These are phyloP conservation scores for Fusarium sp. DNA, from an alignment of 2,329 filamentous ascomycete species.

Conservation along the genomic window DNA sequence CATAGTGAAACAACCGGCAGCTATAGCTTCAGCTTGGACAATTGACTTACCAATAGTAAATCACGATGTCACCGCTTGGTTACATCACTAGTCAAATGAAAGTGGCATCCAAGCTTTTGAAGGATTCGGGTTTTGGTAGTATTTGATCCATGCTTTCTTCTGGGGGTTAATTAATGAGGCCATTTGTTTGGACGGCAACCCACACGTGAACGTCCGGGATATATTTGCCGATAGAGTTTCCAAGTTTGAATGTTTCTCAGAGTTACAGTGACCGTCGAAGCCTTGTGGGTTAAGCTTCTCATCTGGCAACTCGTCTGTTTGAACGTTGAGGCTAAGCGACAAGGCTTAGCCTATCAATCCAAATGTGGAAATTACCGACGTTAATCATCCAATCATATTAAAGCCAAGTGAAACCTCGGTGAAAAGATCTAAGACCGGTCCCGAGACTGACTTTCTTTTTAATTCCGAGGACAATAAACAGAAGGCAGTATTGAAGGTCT, in stretches of 20 bases:
- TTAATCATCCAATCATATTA: background rate
- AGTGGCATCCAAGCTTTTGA: background rate
- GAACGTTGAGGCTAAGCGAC: background rate
- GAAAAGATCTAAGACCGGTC: background rate
- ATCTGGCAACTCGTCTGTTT: background rate
- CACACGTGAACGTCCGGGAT: too few species aligned
- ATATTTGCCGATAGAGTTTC: background rate
- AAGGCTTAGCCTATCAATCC: background rate
- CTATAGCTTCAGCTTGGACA: background rate
- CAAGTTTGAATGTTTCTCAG: background rate
- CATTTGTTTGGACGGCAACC: background rate
- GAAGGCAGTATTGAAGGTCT: background rate
- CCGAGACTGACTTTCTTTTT: background rate
- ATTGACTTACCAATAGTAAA: background rate
- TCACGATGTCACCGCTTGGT: background rate
- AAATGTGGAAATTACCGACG: background rate
- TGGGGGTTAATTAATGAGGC: background rate
- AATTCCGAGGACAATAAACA: background rate
- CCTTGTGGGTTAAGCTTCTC: background rate
- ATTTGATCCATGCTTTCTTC: background rate
- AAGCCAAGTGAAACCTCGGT: background rate
- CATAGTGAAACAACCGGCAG: background rate
- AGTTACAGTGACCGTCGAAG: background rate
- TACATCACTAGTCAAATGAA: background rate
- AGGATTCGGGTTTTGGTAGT: background rate